Evolutionary conservation across 129 eudicot genomes (phyloP).

Genomic region (Erigeron canadensis): DNA sequence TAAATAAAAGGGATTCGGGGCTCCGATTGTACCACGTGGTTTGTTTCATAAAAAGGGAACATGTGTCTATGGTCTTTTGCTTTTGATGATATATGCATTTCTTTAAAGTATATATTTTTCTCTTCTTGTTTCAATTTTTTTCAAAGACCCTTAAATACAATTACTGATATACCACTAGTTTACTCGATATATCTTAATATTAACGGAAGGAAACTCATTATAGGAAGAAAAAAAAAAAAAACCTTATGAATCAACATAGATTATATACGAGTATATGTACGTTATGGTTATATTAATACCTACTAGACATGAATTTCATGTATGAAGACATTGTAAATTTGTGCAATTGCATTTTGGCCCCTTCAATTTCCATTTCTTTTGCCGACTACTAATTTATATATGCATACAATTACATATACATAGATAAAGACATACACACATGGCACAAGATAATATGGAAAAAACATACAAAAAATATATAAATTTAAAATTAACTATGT

Average conservation of each 20-base stretch:
- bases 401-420: not conserved
- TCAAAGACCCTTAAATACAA: too few species aligned
- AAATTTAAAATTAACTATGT: too few species aligned
- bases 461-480: not conserved
- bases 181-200: too few species aligned
- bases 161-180: too few species aligned
- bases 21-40: conserved; percentile 23
- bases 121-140: too few species aligned
- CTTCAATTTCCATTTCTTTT: not conserved
- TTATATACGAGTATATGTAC: too few species aligned
- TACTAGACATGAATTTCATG: not conserved
- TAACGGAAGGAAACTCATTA: too few species aligned
- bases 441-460: too few species aligned
- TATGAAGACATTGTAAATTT: not conserved
- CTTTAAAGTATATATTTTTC: not conserved
- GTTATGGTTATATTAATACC: not conserved
- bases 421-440: too few species aligned
- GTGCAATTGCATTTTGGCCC: not conserved
- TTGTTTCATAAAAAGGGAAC: conserved; percentile 22
- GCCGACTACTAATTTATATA: not conserved
- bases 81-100: not conserved
- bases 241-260: too few species aligned
- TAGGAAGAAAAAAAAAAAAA: too few species aligned
- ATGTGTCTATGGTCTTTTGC: not conserved
- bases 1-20: not conserved